Conservation (phyloP, 768 basidiomycete species). For the Leccinellum rugosiceps region DNA sequence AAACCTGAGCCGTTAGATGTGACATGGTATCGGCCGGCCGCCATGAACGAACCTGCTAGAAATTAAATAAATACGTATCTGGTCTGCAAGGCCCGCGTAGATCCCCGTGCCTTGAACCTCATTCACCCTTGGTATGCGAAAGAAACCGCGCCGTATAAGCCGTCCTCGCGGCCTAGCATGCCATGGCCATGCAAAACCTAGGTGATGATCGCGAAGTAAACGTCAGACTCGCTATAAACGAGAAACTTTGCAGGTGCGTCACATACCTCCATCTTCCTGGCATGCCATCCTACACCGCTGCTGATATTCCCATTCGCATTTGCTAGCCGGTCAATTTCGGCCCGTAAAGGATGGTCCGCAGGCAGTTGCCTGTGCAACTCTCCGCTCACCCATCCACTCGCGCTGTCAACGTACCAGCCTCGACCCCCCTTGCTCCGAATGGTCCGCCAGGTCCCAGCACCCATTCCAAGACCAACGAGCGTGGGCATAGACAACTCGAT, state of each 20-base stretch:
- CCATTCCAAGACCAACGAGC: conserved; percentile 69
- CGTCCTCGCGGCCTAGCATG: conserved; percentile 89
- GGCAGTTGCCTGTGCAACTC: conserved; percentile 58
- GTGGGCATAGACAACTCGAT: conserved; percentile 78
- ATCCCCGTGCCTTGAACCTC: background rate
- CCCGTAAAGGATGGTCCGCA: conserved; percentile 61
- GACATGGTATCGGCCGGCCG: background rate
- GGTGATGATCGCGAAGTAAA: background rate
- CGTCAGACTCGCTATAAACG: background rate
- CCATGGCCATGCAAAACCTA: conserved; percentile 86
- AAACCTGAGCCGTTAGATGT: background rate
- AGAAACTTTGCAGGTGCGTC: background rate
- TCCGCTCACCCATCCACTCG: conserved; percentile 70
- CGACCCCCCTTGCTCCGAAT: conserved; percentile 90
- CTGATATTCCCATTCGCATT: conserved; percentile 86
- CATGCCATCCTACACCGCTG: conserved; percentile 92
- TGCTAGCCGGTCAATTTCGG: conserved; percentile 68
- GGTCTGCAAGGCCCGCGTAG: background rate
- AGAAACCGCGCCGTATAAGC: conserved; percentile 89
- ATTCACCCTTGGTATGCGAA: conserved; percentile 87
- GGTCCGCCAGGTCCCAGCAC: conserved; percentile 83
- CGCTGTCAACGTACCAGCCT: conserved; percentile 93
- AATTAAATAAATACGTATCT: background rate
- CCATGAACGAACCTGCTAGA: background rate
- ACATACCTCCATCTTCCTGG: conserved; percentile 93